phyloP scores from a whole-genome alignment of 1,284 basidiomycete species.

The Exobasidium cylindrosporum region DNA sequence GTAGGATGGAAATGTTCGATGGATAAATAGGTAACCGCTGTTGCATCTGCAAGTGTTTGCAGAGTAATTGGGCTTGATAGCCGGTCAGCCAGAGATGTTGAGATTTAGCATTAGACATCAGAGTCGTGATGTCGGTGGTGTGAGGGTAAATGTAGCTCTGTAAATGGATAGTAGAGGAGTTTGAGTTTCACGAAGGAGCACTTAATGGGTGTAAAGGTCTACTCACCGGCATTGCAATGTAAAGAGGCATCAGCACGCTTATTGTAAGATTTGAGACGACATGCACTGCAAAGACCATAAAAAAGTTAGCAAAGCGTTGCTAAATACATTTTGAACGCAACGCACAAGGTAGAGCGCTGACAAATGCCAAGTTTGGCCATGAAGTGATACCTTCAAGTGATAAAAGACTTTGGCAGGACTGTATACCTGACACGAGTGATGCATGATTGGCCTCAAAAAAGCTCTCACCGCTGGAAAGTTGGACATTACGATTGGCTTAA shows the following conservation, averaged over 20 bases:
- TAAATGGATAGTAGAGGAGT: no score
- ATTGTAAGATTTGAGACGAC: not conserved
- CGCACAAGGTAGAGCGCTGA: not conserved
- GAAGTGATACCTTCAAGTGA: not conserved
- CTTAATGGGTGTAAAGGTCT: no score
- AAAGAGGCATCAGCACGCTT: not conserved
- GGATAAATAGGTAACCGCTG: not conserved
- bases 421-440: not conserved
- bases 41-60: not conserved
- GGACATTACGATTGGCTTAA: no score
- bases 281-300: no score
- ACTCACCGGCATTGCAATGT: not conserved
- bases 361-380: not conserved
- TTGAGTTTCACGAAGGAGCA: no score
- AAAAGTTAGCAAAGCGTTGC: no score
- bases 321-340: no score
- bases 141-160: no score
- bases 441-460: not conserved
- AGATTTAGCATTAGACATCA: no score
- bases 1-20: not conserved
- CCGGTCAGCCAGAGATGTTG: constrained; percentile 1
- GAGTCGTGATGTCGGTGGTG: no score
- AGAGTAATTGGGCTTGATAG: not conserved
- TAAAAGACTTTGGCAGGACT: not conserved
- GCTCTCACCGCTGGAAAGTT: no score